A percentile compares a stretch with the other conserved stretches of the same genome.
Evolutionary conservation across 805 yeast genomes (phyloP).

Genomic region (Candida maris): DNA sequence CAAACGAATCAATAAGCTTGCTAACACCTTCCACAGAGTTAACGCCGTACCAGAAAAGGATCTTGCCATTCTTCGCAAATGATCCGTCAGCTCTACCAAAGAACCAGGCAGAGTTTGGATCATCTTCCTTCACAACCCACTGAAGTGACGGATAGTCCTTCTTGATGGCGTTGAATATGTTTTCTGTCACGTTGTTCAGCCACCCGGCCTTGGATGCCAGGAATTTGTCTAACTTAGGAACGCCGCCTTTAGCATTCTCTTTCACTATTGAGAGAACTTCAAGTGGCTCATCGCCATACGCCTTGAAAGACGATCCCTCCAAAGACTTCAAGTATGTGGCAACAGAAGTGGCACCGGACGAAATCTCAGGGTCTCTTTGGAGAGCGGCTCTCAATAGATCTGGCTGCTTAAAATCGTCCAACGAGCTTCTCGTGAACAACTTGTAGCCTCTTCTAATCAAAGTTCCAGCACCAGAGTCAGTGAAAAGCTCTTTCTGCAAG

Average conservation of each 20-base stretch:
- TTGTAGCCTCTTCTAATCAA: constrained; percentile 96
- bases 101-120: constrained; percentile 86
- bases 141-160: constrained; percentile 70
- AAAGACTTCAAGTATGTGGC: constrained; percentile 77
- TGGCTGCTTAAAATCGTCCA: constrained; percentile 67
- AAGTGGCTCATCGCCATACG: constrained; percentile 93
- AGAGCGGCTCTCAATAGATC: constrained; percentile 76
- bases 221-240: constrained; percentile 80
- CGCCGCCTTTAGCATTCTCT: constrained; percentile 36
- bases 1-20: constrained; percentile 57
- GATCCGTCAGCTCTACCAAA: constrained; percentile 94
- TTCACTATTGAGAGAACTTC: constrained; percentile 89
- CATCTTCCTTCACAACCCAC: constrained; percentile 90
- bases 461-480: constrained; percentile 99
- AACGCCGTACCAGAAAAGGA: constrained; percentile 93
- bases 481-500: constrained; percentile 93
- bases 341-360: constrained; percentile 66
- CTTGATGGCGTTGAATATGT: constrained; percentile 77
- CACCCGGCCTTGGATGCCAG: constrained; percentile 87
- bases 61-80: constrained; percentile 80
- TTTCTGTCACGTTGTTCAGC: constrained; percentile 96
- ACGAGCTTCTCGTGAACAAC: constrained; percentile 64
- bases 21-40: constrained; percentile 58
- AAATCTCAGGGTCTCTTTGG: constrained; percentile 70
- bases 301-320: constrained; percentile 58